phyloP scores from a whole-genome alignment of 305 asterid genomes.

The Fraxinus dipetala region DNA sequence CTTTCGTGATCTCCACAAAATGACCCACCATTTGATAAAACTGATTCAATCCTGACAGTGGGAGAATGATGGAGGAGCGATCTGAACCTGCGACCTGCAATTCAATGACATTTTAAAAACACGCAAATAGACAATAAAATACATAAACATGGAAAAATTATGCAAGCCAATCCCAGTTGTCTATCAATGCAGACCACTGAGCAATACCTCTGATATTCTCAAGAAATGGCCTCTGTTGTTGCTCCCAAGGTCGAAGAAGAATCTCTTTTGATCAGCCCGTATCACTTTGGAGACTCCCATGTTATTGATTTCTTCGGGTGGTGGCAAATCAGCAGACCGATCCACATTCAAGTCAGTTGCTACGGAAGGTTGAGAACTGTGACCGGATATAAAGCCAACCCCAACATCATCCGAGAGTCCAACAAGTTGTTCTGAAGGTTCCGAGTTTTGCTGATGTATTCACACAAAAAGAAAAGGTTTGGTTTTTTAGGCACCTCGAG shows the following conservation, averaged over 20 bases:
- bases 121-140: neutral
- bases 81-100: conserved; percentile 94
- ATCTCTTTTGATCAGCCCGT: conserved; percentile 89
- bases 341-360: conserved; percentile 60
- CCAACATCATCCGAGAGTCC: conserved; percentile 97
- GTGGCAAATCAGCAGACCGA: conserved; percentile 66
- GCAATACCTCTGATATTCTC: conserved; percentile 81
- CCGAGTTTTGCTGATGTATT: conserved; percentile 55
- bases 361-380: conserved; percentile 67
- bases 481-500: conserved; percentile 19
- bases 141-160: neutral
- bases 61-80: conserved; percentile 92
- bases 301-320: conserved; percentile 55
- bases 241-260: conserved; percentile 93
- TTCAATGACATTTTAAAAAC: conserved; percentile 10
- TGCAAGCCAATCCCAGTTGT: conserved; percentile 11
- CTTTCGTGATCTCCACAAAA: conserved; percentile 87
- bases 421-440: conserved; percentile 61
- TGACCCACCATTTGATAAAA: conserved; percentile 94
- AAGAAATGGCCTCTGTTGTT: conserved; percentile 91
- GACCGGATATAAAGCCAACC: conserved; percentile 89
- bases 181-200: neutral
- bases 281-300: conserved; percentile 80
- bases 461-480: conserved; percentile 29
- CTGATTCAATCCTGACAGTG: conserved; percentile 86